Percentiles rank a stretch among this genome's conserved stretches.
phyloP scores from a whole-genome alignment of 257 asterid species.

The Leptodermis oblonga region DNA sequence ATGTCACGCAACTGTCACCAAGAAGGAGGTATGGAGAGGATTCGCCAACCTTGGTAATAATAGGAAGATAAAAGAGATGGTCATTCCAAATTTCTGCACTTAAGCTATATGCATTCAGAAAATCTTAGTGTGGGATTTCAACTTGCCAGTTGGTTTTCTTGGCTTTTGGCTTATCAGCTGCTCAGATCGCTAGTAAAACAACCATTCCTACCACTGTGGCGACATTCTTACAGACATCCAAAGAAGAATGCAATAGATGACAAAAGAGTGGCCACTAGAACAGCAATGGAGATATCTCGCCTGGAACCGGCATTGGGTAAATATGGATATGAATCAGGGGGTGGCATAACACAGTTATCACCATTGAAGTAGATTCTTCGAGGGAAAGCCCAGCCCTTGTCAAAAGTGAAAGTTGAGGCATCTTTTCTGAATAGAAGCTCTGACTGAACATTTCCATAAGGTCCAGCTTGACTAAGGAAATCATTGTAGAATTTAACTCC shows the following conservation, averaged over 20 bases:
- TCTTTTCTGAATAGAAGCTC: constrained; percentile 79
- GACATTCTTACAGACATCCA: constrained; percentile 32
- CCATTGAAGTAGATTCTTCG: constrained; percentile 80
- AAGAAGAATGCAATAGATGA: constrained; percentile 38
- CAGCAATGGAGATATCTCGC: constrained; percentile 31
- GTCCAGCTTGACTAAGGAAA: constrained; percentile 69
- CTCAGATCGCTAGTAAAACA: neutral
- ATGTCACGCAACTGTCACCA: constrained; percentile 12
- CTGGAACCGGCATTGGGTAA: constrained; percentile 61
- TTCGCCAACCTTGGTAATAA: constrained; percentile 10
- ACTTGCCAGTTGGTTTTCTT: constrained; percentile 7
- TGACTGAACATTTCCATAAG: constrained; percentile 74
- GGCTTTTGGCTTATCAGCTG: constrained; percentile 5
- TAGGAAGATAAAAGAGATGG: neutral
- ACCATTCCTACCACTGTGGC: neutral
- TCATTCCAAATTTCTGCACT: neutral
- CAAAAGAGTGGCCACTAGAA: constrained; percentile 37
- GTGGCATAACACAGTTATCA: constrained; percentile 90
- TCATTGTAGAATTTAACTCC: constrained; percentile 80
- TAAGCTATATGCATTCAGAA: neutral
- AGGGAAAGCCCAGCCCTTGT: constrained; percentile 88
- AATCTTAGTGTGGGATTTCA: neutral
- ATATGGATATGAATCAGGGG: constrained; percentile 72
- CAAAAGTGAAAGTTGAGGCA: constrained; percentile 61
- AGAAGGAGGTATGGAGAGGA: constrained; percentile 8